Percentiles rank a stretch among this genome's conserved stretches.
phyloP scores from a whole-genome alignment of 345 rosid genomes.

The Xanthoceras sorbifolium region DNA sequence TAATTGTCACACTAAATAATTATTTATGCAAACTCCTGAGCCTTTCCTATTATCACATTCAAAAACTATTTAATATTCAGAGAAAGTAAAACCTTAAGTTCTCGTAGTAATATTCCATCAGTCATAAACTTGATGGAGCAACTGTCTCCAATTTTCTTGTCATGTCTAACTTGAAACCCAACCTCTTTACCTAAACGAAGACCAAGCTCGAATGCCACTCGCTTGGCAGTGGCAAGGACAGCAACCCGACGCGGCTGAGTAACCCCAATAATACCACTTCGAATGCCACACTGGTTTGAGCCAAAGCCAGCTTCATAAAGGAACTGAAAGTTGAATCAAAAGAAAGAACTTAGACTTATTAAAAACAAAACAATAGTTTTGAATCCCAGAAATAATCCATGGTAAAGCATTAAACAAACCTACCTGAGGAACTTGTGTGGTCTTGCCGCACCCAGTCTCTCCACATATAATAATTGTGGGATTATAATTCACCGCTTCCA shows the following conservation, averaged over 20 bases:
- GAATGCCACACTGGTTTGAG: constrained; percentile 44
- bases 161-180: constrained; percentile 96
- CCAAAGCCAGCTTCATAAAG: constrained; percentile 95
- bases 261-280: constrained; percentile 82
- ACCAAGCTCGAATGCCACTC: constrained; percentile 95
- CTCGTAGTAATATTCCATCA: constrained; percentile 91
- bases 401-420: constrained; percentile 24
- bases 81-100: constrained; percentile 66
- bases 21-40: neutral
- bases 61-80: neutral
- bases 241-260: constrained; percentile 99
- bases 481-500: constrained; percentile 85
- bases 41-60: constrained; percentile 2
- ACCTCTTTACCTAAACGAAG: constrained; percentile 80
- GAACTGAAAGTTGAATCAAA: constrained; percentile 52
- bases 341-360: constrained; percentile 17
- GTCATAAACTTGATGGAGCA: constrained; percentile 94
- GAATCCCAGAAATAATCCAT: neutral
- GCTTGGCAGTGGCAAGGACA: constrained; percentile 90
- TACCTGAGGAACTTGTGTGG: constrained; percentile 98
- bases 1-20: neutral
- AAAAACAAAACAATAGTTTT: neutral
- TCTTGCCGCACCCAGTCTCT: constrained; percentile 97
- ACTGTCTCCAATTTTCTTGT: constrained; percentile 73
- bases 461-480: constrained; percentile 69